Evolutionary conservation across 2,329 filamentous ascomycete species (phyloP), one percentile per base, ranked within the genome.

Genomic region (Aspergillus sp.): DNA sequence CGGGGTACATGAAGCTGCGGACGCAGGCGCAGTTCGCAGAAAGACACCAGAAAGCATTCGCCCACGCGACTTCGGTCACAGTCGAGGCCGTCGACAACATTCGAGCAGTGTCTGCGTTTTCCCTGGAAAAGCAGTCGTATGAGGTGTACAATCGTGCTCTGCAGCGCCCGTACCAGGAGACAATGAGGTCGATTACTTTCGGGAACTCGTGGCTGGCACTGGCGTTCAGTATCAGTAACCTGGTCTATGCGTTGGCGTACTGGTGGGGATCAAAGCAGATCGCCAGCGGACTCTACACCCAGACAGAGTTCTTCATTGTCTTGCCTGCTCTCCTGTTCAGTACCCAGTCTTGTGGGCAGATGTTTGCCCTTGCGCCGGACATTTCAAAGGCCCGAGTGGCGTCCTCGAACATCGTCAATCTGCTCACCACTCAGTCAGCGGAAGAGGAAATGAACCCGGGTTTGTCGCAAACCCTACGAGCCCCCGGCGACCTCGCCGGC

Each of bases 261-360:
- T 88, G 81, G 79, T 86, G 81, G 80, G 82, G 81, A 1, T 72
- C 80, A 0, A 77, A 72, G 43, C 73, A 77, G 43, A 82, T 86
- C 39, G 71, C 76, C 28, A 66, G 70, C 24, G 80, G 80, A 2
- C 58, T 74, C 32, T 80, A 80, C 43, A 71, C 72, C 29, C 74
- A 76, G 24, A 71, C 80, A 13, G 58, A 74, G 30, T 86, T 86
- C 58, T 80, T 86, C 55, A 80, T 83, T 43, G 78, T 86, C 4
- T 64, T 85, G 7, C 68, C 80, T 1, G 69, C 80, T 8, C 71
- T 86, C 47, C 68, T 88, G 2, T 75, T 86, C 26, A 80, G 76
- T 33, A 80, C 82, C 0, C 79, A 83, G 57, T 68, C 80, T 3
- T 82, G 79, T 64, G 77, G 80, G 1, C 77, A 84, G 47, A 75